phyloP scores from a whole-genome alignment of 169 alveolate genomes.

The Babesia ovata region DNA sequence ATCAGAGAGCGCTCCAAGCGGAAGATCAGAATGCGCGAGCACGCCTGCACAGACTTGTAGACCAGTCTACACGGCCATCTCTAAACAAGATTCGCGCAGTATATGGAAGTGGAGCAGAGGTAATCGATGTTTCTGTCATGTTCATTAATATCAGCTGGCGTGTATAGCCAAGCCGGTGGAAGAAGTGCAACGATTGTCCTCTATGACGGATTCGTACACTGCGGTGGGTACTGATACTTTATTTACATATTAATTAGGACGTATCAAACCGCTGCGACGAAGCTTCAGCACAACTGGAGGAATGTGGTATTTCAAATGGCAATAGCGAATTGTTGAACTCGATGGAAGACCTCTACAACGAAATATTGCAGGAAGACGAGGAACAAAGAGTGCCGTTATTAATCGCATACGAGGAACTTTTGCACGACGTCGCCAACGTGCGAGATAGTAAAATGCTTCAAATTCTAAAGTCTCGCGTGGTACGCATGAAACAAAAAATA shows the following conservation, averaged over 20 bases:
- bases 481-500: not conserved
- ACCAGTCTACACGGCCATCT: conserved; percentile 28
- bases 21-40: conserved; percentile 43
- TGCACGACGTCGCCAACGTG: conserved; percentile 15
- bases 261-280: not conserved
- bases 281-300: not conserved
- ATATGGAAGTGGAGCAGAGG: conserved; percentile 20
- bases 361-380: not conserved
- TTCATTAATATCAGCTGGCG: conserved; percentile 2
- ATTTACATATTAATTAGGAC: conserved; percentile 5
- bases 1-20: conserved; percentile 22
- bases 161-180: conserved; percentile 15
- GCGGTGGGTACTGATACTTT: conserved; percentile 1
- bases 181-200: conserved; percentile 31
- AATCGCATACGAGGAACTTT: conserved; percentile 20
- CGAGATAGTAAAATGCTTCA: not conserved
- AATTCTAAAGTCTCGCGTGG: conserved; percentile 5
- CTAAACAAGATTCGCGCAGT: conserved; percentile 23
- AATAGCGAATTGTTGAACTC: conserved; percentile 15
- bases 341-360: conserved; percentile 6
- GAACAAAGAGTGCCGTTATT: conserved; percentile 11
- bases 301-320: not conserved
- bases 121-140: not conserved
- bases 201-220: not conserved
- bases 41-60: conserved; percentile 36